phyloP scores from a whole-genome alignment of 2,329 filamentous ascomycete species.

The Colletotrichum melonis region DNA sequence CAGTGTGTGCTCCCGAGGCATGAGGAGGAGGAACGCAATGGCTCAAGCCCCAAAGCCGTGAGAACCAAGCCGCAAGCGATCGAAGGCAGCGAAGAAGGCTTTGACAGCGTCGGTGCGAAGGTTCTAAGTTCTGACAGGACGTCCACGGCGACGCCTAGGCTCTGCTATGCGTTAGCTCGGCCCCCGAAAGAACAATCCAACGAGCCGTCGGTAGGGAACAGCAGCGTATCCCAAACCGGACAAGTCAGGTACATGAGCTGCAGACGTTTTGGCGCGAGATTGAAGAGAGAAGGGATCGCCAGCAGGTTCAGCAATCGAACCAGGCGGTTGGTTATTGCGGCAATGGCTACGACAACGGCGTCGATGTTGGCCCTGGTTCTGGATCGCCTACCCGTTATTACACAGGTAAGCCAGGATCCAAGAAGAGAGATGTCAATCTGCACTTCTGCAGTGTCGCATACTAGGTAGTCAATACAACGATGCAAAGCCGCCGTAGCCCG shows the following conservation, averaged over 20 bases:
- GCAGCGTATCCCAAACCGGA: constrained; percentile 22
- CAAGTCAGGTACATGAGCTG: constrained; percentile 27
- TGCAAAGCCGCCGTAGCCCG: background rate
- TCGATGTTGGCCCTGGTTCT: background rate
- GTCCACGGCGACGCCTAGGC: constrained; percentile 6
- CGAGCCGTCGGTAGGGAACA: background rate
- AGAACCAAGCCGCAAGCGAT: background rate
- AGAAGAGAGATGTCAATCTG: background rate
- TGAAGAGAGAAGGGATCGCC: background rate
- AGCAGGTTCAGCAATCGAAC: background rate
- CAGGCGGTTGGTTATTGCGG: background rate
- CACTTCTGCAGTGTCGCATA: background rate
- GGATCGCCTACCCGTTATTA: background rate
- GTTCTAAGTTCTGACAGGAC: constrained; percentile 26
- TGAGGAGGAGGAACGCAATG: background rate
- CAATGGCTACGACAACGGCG: background rate
- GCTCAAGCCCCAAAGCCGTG: constrained; percentile 10
- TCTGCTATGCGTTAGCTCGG: constrained; percentile 27
- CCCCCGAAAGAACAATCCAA: constrained; percentile 5
- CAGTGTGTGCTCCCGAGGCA: background rate
- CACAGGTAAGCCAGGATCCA: background rate
- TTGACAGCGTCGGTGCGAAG: constrained; percentile 26
- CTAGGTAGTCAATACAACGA: background rate
- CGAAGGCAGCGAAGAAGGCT: constrained; percentile 2
- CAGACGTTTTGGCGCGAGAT: background rate